Conservation (phyloP, 1,284 basidiomycete genomes). For the Pyrrhoderma noxium region DNA sequence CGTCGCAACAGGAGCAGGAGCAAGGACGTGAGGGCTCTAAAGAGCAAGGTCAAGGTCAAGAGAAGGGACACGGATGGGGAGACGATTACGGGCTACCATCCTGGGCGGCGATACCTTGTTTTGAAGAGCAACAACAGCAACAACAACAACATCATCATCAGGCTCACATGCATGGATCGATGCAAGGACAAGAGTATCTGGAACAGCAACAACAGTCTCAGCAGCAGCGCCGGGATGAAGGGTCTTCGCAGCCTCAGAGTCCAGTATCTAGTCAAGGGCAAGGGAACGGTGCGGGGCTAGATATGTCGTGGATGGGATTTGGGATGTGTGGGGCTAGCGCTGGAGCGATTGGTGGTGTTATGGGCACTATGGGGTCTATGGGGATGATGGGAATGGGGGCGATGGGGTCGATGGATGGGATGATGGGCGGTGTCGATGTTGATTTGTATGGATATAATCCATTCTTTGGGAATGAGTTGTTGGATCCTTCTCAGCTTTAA, state of each 20-base stretch:
- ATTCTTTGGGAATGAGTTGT: slow-evolving; percentile 11
- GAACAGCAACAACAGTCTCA: background rate
- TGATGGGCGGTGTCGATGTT: background rate
- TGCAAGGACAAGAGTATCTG: slow-evolving; percentile 4
- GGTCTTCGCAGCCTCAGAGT: background rate
- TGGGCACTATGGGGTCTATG: background rate
- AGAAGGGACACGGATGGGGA: background rate
- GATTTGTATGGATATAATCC: slow-evolving; percentile 6
- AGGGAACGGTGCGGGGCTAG: background rate
- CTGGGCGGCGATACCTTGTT: slow-evolving; percentile 12
- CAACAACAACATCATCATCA: background rate
- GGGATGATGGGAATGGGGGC: too few species aligned
- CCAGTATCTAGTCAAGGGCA: slow-evolving; percentile 1
- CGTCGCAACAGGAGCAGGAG: background rate
- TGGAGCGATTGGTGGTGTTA: background rate
- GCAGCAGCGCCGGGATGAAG: background rate
- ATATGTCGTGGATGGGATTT: too few species aligned
- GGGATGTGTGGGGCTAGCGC: background rate
- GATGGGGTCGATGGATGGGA: slow-evolving; percentile 8
- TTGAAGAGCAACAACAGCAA: background rate
- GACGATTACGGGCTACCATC: slow-evolving; percentile 7
- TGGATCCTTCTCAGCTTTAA: slow-evolving; percentile 15
- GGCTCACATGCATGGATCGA: background rate
- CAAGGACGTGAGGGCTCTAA: background rate
- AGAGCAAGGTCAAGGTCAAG: background rate